Percentiles rank a stretch among this genome's conserved stretches.
These are phyloP conservation scores for Penicillium sp. DNA, from an alignment of 2,329 filamentous ascomycete genomes.

Conservation along the genomic window DNA sequence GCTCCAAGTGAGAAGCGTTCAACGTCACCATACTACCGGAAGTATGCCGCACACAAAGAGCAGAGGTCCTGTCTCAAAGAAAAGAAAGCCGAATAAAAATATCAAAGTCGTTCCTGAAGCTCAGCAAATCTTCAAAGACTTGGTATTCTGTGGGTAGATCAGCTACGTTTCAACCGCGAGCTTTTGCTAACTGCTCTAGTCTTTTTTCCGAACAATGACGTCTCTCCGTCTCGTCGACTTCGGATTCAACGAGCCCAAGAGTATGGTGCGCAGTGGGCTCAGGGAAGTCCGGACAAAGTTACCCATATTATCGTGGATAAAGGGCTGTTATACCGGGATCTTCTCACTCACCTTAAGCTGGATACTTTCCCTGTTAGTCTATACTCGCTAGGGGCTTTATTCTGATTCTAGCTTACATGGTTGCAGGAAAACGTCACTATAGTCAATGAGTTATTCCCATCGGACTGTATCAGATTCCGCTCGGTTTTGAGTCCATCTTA, in stretches of 20 bases:
- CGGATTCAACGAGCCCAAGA: constrained; percentile 74
- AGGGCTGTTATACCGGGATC: constrained; percentile 61
- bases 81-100: constrained; percentile 31
- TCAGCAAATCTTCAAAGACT: constrained; percentile 59
- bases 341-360: constrained; percentile 58
- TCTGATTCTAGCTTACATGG: constrained; percentile 13
- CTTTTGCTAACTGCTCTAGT: constrained; percentile 36
- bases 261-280: constrained; percentile 72
- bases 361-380: constrained; percentile 49
- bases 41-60: constrained; percentile 12
- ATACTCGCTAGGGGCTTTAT: neutral
- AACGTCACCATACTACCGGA: constrained; percentile 14
- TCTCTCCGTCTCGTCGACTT: constrained; percentile 63
- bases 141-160: constrained; percentile 56
- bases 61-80: constrained; percentile 19
- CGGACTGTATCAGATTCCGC: constrained; percentile 65
- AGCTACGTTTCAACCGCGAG: neutral
- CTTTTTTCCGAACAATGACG: constrained; percentile 80
- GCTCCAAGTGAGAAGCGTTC: constrained; percentile 4
- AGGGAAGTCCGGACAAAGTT: constrained; percentile 55
- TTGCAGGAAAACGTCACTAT: constrained; percentile 44
- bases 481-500: constrained; percentile 57
- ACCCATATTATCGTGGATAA: constrained; percentile 82
- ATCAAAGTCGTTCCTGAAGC: constrained; percentile 52
- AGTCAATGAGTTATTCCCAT: constrained; percentile 67